A percentile compares a stretch with the other conserved stretches of the same genome.
Evolutionary conservation across 495 filamentous ascomycete species (phyloP).

Genomic region (Penicillium malachiteum): DNA sequence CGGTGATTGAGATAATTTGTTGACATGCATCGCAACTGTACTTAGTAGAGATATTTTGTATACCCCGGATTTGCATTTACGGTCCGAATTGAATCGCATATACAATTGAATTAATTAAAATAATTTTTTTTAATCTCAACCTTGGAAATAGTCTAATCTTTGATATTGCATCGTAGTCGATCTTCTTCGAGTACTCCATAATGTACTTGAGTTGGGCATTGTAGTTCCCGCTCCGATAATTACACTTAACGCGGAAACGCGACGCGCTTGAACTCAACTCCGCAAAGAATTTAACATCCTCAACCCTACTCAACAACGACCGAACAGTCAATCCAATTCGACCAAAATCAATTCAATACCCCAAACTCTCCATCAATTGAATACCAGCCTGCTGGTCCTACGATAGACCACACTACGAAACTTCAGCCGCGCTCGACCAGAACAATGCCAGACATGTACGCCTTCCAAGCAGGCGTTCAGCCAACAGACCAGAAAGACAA

Average conservation of each 20-base stretch:
- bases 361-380: not conserved
- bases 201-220: conserved; percentile 5
- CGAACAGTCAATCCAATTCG: not conserved
- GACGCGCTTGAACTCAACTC: conserved; percentile 29
- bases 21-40: conserved; percentile 8
- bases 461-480: conserved; percentile 34
- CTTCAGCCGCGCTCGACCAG: not conserved
- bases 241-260: conserved; percentile 40
- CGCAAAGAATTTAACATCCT: conserved; percentile 3
- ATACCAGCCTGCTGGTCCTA: not conserved
- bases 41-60: conserved; percentile 20
- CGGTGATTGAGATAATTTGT: conserved; percentile 29
- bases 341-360: not conserved
- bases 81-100: conserved; percentile 9
- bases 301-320: not conserved
- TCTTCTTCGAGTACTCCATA: not conserved
- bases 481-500: conserved; percentile 15
- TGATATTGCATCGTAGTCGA: not conserved
- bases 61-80: conserved; percentile 27
- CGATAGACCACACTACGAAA: not conserved
- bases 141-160: too few relatives aligned
- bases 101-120: not conserved
- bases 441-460: conserved; percentile 38
- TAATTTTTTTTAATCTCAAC: too few relatives aligned
- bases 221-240: conserved; percentile 2